These are phyloP conservation scores for Cryptosporidium xiaoi DNA, from an alignment of 169 alveolate genomes.

Conservation along the genomic window DNA sequence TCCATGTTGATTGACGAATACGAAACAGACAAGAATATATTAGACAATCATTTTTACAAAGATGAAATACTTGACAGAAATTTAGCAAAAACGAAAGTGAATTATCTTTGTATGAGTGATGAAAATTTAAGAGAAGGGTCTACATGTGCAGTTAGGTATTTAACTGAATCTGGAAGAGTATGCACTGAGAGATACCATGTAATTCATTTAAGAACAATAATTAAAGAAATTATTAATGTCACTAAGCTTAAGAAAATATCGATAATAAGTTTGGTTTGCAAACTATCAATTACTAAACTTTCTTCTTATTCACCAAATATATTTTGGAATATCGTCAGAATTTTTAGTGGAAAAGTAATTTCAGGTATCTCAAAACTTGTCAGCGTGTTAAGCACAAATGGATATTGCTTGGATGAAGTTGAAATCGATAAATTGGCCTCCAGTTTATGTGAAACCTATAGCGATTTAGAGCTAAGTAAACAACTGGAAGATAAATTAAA, in stretches of 20 bases:
- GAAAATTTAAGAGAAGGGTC: background rate
- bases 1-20: background rate
- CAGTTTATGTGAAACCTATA: background rate
- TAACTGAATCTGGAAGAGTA: background rate
- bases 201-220: background rate
- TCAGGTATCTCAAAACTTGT: background rate
- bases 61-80: background rate
- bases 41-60: background rate
- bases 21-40: background rate
- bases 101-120: background rate
- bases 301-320: background rate
- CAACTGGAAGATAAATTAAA: background rate
- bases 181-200: background rate
- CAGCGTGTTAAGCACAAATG: background rate
- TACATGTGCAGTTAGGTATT: background rate
- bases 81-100: background rate
- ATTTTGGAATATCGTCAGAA: background rate
- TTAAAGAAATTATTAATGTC: background rate
- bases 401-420: background rate
- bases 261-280: background rate
- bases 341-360: background rate
- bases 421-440: background rate
- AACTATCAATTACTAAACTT: background rate
- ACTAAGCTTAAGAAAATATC: background rate
- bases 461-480: constrained; percentile 12